These are phyloP conservation scores for Paraurostyla sp. DNA, from an alignment of 73 alveolate genomes.

Conservation along the genomic window DNA sequence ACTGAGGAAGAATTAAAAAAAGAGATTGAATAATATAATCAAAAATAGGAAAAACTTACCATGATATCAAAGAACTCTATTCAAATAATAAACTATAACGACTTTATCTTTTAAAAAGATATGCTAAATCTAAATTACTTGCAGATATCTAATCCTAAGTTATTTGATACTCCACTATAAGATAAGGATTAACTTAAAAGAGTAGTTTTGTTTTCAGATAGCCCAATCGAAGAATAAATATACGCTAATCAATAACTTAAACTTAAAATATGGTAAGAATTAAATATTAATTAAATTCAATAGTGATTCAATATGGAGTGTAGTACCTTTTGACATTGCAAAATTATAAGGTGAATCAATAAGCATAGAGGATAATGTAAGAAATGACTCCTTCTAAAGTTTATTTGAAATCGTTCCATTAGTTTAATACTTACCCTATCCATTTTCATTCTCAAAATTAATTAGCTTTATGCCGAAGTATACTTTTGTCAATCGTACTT, in stretches of 20 bases:
- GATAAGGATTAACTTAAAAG: conserved; percentile 47
- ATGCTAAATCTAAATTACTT: neutral
- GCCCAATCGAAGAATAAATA: conserved; percentile 7
- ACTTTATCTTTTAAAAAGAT: neutral
- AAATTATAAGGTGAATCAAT: conserved; percentile 56
- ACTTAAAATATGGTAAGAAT: conserved; percentile 7
- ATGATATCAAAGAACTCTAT: conserved; percentile 44
- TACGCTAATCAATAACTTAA: neutral
- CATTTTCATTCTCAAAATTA: conserved; percentile 55
- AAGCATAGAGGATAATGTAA: conserved; percentile 16
- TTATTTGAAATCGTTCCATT: conserved; percentile 51
- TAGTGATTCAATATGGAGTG: conserved; percentile 54
- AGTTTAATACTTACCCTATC: conserved; percentile 43
- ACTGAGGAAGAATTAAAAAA: conserved; percentile 28
- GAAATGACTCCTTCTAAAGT: neutral
- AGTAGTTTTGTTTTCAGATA: conserved; percentile 46
- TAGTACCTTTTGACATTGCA: conserved; percentile 17
- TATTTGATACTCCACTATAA: conserved; percentile 51
- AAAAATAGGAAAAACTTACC: neutral
- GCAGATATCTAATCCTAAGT: neutral
- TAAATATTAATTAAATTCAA: neutral
- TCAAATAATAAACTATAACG: conserved; percentile 7
- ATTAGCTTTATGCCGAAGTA: conserved; percentile 57
- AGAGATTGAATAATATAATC: neutral
- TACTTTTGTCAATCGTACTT: conserved; percentile 31